Base-by-base conservation (phyloP, 1,284 basidiomycete species). In the Trichosporon ovoides region DNA sequence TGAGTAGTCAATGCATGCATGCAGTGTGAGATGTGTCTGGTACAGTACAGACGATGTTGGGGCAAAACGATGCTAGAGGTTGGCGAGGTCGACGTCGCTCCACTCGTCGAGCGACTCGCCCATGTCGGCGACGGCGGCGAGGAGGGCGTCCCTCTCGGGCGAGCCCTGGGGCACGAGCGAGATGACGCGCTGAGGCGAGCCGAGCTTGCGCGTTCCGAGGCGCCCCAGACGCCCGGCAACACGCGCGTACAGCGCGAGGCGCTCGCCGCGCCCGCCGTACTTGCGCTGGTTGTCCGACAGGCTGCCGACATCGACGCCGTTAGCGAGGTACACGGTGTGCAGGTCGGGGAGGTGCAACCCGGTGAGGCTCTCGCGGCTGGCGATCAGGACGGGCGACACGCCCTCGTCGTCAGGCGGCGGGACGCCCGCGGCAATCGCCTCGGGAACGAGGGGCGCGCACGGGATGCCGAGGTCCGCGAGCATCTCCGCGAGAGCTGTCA, bases 141-240 rank as follows among this genome's bases (percentile, higher is more conserved):
- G 13, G 24, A 48, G 43, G 24, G 43, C 24, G 24, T 48, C 12
- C 16, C 24, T 28, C 22, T 48, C 43, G 14, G 14, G 24, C 3
- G 7, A 48, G 1, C 60, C 67, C 3, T 37, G 37, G 37, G 58
- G 38, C 5, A 70, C 67, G 2, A 73, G 28, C 24, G 62, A 66
- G 31, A 73, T 61, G 20, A 73, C 63, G 18, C 64, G 62, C 54
- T 58, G 63, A 10, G 49, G 56, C 12, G 19, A 33, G 20, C 37
- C 54, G 13, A 16, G 28, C 1, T 52, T 28, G 6, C 16, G 24
- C 2, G 65, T 66, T 5, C 69, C 69, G 34, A 71, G 43, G 11
- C 71, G 58, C 3, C 69, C 69, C 22, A 73, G 50, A 7, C 71
- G 66, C 2, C 71, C 71, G 7, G 62, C 46, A 1, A 67, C 56